Conservation (phyloP, 441 rosid species). For the Eruca vesicaria region DNA sequence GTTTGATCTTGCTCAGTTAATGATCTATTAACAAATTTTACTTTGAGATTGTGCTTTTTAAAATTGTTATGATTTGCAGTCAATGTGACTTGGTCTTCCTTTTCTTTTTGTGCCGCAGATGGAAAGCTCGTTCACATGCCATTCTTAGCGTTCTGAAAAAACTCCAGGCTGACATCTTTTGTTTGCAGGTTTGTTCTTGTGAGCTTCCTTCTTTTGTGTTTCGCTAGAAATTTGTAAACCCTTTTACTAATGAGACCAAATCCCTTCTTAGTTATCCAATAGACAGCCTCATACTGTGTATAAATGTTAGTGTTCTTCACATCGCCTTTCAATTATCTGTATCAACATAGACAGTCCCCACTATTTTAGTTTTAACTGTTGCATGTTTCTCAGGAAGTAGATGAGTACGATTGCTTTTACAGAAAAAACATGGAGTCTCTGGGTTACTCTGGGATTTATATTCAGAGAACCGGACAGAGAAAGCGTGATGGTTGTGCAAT, state of each 20-base stretch:
- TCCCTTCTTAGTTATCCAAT: too few species aligned
- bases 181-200: slow-evolving; percentile 66
- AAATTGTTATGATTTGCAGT: not conserved
- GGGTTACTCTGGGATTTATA: slow-evolving; percentile 75
- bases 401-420: slow-evolving; percentile 76
- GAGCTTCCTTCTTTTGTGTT: not conserved
- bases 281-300: too few species aligned
- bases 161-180: slow-evolving; percentile 69
- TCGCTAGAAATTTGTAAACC: not conserved
- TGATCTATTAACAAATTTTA: not conserved
- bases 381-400: slow-evolving; percentile 87
- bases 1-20: not conserved
- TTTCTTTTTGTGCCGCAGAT: slow-evolving; percentile 53
- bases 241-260: not conserved
- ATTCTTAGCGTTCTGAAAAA: slow-evolving; percentile 60
- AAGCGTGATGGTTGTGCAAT: slow-evolving; percentile 96
- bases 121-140: slow-evolving; percentile 87
- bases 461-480: slow-evolving; percentile 75
- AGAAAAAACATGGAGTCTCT: slow-evolving; percentile 52
- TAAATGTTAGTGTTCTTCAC: not conserved
- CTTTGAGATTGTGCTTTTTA: not conserved
- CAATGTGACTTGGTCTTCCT: slow-evolving; percentile 9
- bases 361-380: too few species aligned
- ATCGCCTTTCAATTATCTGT: not conserved
- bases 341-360: too few species aligned